Conservation (phyloP, 441 rosid species). For the Gossypium gossypioides region DNA sequence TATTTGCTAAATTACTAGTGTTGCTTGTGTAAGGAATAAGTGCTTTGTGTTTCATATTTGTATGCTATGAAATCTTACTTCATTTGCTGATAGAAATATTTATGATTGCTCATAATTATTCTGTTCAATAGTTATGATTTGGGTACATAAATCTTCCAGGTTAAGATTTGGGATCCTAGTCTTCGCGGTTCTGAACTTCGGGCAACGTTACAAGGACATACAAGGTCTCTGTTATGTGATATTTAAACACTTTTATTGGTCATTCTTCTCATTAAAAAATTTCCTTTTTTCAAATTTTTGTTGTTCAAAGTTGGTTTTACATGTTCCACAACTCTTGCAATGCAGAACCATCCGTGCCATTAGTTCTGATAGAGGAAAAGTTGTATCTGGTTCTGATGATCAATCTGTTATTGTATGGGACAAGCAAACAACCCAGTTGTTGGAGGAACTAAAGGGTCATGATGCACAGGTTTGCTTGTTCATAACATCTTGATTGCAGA, state of each 20-base stretch:
- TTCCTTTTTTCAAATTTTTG: neutral
- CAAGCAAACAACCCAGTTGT: conserved; percentile 83
- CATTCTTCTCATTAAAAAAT: neutral
- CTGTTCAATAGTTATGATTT: neutral
- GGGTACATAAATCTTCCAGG: conserved; percentile 37
- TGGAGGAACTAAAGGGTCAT: conserved; percentile 93
- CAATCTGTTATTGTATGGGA: conserved; percentile 93
- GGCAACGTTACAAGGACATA: conserved; percentile 86
- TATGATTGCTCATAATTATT: neutral
- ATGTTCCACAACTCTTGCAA: conserved; percentile 4
- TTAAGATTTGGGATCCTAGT: conserved; percentile 99
- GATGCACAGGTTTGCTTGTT: conserved; percentile 66
- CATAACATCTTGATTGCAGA: conserved; percentile 7
- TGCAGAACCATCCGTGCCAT: conserved; percentile 88
- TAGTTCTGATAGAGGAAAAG: conserved; percentile 94
- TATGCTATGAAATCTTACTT: neutral
- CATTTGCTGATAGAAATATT: neutral
- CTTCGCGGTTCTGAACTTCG: conserved; percentile 93
- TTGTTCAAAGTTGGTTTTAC: neutral
- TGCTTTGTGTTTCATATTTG: neutral
- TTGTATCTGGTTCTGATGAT: conserved; percentile 98
- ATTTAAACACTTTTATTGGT: conserved; percentile 6
- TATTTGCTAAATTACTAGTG: neutral
- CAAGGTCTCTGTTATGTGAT: conserved; percentile 39
- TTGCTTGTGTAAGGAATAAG: neutral